Base-by-base conservation (phyloP, 176 grass and related monocot species). In the Otatea glauca region DNA sequence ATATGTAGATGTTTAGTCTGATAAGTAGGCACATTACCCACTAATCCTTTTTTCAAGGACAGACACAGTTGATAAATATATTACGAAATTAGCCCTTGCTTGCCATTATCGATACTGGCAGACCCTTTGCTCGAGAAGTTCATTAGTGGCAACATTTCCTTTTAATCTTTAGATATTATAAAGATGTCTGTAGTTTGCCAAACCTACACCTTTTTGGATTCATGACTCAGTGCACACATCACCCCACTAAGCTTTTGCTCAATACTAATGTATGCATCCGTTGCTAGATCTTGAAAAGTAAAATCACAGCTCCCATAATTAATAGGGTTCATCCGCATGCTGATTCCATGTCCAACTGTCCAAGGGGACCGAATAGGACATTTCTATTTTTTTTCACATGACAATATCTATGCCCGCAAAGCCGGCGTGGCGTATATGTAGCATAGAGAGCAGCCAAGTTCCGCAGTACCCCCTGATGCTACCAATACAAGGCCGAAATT, bases 21-120 rank as follows among this genome's bases (percentile, higher is more conserved):
- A 27, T 21, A 62, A 85, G 70, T 58, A 61, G 49, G 55, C 39
- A 68, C 59, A 75, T 70, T 70, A 81, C 51, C 88, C 82, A 89
- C 82, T 81, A 53, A 75, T 74, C 5, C 13, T 17, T 3, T 0
- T 32, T 80, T 51, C 20, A 65, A 80, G 58, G 47, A 47, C 68
- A 66, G 58, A 47, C 68, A 43, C 65, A 10, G 37, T 48, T n/a
- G 16, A 32, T 11, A 76, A 55, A 17, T 4, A 27, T 9, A 25
- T 72, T 70, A 79, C 24, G 73, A 73, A 90, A 74, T 20, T n/a
- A 68, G 17, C 12, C 49, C 59, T 20, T 83, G 80, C 74, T 83
- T 23, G 74, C 84, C 84, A 83, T 41, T 83, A 77, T n/a, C 74
- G 37, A 0, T 6, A 65, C 49, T 8, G 24, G 79, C 41, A 83